A percentile compares a stretch with the other conserved stretches of the same genome.
phyloP scores from a whole-genome alignment of 371 early-diverging fungal genomes.

The Apophysomyces trapeziformis region DNA sequence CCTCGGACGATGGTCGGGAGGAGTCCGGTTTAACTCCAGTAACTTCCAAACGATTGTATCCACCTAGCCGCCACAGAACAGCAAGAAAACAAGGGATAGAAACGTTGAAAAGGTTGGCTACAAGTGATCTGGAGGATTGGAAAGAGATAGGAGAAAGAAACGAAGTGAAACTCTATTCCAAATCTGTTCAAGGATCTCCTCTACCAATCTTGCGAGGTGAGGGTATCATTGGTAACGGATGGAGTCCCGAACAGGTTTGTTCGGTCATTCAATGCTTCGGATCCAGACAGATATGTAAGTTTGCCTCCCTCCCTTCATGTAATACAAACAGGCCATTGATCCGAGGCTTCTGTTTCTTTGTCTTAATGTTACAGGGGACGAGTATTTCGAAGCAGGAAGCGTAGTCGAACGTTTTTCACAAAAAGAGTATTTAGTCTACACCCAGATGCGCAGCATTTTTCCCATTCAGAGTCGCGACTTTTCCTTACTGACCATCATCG shows the following conservation, averaged over 20 bases:
- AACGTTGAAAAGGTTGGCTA: slow-evolving; percentile 44
- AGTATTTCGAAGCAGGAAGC: slow-evolving; percentile 55
- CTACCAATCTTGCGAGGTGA: slow-evolving; percentile 60
- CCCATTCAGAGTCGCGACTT: slow-evolving; percentile 61
- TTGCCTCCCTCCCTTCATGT: neutral
- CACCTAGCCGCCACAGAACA: slow-evolving; percentile 38
- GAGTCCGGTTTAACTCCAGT: slow-evolving; percentile 11
- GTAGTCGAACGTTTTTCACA: slow-evolving; percentile 58
- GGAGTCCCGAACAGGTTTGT: slow-evolving; percentile 61
- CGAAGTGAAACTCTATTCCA: slow-evolving; percentile 47
- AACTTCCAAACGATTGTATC: slow-evolving; percentile 33
- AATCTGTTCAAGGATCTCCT: slow-evolving; percentile 45
- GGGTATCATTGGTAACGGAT: slow-evolving; percentile 41
- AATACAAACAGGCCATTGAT: neutral
- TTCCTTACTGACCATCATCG: slow-evolving; percentile 49
- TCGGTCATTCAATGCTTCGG: slow-evolving; percentile 56
- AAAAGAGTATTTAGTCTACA: slow-evolving; percentile 57
- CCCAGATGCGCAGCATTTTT: slow-evolving; percentile 50
- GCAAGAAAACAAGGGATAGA: slow-evolving; percentile 42
- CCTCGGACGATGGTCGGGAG: slow-evolving; percentile 11
- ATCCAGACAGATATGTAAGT: slow-evolving; percentile 45
- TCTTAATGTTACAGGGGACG: slow-evolving; percentile 48
- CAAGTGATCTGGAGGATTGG: slow-evolving; percentile 53
- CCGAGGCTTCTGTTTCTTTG: slow-evolving; percentile 1
- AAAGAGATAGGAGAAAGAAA: slow-evolving; percentile 43